A percentile compares a stretch with the other conserved stretches of the same genome.
These are phyloP conservation scores for Rhizopus microsporus DNA, from an alignment of 371 early-diverging fungal genomes.

Conservation along the genomic window DNA sequence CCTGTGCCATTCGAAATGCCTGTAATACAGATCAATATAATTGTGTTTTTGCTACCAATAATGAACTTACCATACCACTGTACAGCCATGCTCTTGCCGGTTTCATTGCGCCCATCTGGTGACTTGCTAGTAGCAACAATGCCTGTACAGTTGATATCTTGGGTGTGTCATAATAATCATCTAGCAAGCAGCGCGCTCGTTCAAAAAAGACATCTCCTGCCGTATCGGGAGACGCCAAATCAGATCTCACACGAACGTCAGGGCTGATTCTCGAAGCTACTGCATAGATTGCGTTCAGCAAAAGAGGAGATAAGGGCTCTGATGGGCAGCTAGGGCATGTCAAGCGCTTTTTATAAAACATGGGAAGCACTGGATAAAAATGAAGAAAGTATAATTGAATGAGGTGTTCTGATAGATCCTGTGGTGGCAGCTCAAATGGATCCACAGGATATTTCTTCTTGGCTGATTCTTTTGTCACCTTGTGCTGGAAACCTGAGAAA, in stretches of 20 bases:
- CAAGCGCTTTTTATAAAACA: slow-evolving; percentile 49
- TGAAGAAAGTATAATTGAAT: slow-evolving; percentile 56
- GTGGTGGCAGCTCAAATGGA: slow-evolving; percentile 46
- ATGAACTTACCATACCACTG: slow-evolving; percentile 47
- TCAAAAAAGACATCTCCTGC: slow-evolving; percentile 52
- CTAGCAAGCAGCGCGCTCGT: slow-evolving; percentile 48
- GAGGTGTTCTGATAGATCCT: slow-evolving; percentile 57
- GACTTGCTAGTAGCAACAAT: slow-evolving; percentile 50
- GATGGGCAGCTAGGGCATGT: slow-evolving; percentile 10
- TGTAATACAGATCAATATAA: slow-evolving; percentile 3
- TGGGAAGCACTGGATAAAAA: slow-evolving; percentile 54
- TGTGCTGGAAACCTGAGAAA: slow-evolving; percentile 24
- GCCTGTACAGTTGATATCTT: slow-evolving; percentile 64
- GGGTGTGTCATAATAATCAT: slow-evolving; percentile 59
- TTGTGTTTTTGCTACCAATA: neutral
- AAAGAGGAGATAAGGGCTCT: slow-evolving; percentile 39
- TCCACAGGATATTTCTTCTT: slow-evolving; percentile 12
- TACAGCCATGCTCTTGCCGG: slow-evolving; percentile 52
- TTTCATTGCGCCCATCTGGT: slow-evolving; percentile 57
- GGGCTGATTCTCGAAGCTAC: slow-evolving; percentile 50
- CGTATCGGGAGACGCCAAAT: slow-evolving; percentile 33
- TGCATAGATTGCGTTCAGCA: slow-evolving; percentile 54
- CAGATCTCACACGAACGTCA: slow-evolving; percentile 38
- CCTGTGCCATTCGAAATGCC: slow-evolving; percentile 57
- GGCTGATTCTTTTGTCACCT: slow-evolving; percentile 6